These are phyloP conservation scores for Metschnikowia lochheadii DNA, from an alignment of 805 yeast species.

Conservation along the genomic window DNA sequence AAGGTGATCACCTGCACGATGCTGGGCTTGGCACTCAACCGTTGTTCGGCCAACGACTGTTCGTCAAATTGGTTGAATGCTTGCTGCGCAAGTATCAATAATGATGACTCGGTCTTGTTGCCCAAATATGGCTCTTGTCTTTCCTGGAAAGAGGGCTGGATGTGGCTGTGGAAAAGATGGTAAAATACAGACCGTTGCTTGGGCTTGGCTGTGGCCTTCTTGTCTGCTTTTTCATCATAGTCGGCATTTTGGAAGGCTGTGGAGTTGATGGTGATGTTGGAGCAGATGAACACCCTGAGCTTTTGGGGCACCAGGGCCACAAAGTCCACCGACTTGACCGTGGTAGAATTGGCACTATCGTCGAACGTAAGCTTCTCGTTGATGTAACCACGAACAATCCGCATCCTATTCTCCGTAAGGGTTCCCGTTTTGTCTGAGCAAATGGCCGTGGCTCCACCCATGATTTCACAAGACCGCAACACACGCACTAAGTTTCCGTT, in stretches of 20 bases:
- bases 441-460: slow-evolving; percentile 97
- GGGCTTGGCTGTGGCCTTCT: slow-evolving; percentile 26
- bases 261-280: slow-evolving; percentile 74
- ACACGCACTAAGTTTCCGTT: slow-evolving; percentile 96
- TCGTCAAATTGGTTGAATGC: slow-evolving; percentile 45
- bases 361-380: slow-evolving; percentile 41
- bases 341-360: slow-evolving; percentile 23
- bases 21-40: slow-evolving; percentile 21
- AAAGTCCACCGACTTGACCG: slow-evolving; percentile 25
- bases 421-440: slow-evolving; percentile 98
- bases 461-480: slow-evolving; percentile 89
- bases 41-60: slow-evolving; percentile 41
- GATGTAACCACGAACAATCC: slow-evolving; percentile 68
- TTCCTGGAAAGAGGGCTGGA: slow-evolving; percentile 8
- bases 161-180: slow-evolving; percentile 20
- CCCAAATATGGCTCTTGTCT: slow-evolving; percentile 68
- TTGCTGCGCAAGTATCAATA: slow-evolving; percentile 62
- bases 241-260: slow-evolving; percentile 82
- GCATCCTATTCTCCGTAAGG: slow-evolving; percentile 89
- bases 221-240: slow-evolving; percentile 31
- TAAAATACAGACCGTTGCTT: slow-evolving; percentile 25
- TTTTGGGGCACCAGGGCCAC: slow-evolving; percentile 19
- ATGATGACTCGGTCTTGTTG: slow-evolving; percentile 91
- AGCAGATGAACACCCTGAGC: slow-evolving; percentile 27
- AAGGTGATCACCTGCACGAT: slow-evolving; percentile 79